phyloP scores from a whole-genome alignment of 148 eudicot species.

The Arctostaphylos glauca region DNA sequence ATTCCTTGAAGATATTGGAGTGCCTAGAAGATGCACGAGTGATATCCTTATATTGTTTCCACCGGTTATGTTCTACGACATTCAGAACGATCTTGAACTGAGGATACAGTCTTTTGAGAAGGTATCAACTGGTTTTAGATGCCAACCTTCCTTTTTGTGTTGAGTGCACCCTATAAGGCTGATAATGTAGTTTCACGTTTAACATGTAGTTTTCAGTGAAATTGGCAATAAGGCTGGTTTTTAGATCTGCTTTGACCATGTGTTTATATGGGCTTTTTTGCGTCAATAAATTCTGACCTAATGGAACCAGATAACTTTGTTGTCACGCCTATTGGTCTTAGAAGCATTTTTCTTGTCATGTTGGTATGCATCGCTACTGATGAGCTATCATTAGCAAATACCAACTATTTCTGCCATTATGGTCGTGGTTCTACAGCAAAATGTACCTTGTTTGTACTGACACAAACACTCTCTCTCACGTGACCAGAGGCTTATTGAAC shows the following conservation, averaged over 20 bases:
- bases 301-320: not conserved
- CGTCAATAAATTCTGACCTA: not conserved
- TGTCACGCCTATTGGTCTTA: not conserved
- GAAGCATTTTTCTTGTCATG: not conserved
- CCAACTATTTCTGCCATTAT: not conserved
- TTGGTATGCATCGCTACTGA: not conserved
- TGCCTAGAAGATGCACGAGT: slow-evolving; percentile 47
- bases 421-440: too few relatives aligned
- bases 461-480: not conserved
- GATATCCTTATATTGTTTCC: slow-evolving; percentile 66
- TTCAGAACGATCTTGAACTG: slow-evolving; percentile 47
- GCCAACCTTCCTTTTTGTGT: not conserved
- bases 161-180: not conserved
- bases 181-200: not conserved
- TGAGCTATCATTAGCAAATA: not conserved
- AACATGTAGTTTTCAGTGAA: not conserved
- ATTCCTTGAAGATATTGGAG: slow-evolving; percentile 60
- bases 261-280: not conserved
- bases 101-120: slow-evolving; percentile 45
- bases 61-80: slow-evolving; percentile 55
- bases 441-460: not conserved
- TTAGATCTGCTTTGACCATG: not conserved
- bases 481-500: not conserved
- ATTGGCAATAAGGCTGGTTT: not conserved
- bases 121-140: slow-evolving; percentile 33